Base-by-base conservation (phyloP, 129 eudicot genomes). In the Gnaphalium uliginosum region DNA sequence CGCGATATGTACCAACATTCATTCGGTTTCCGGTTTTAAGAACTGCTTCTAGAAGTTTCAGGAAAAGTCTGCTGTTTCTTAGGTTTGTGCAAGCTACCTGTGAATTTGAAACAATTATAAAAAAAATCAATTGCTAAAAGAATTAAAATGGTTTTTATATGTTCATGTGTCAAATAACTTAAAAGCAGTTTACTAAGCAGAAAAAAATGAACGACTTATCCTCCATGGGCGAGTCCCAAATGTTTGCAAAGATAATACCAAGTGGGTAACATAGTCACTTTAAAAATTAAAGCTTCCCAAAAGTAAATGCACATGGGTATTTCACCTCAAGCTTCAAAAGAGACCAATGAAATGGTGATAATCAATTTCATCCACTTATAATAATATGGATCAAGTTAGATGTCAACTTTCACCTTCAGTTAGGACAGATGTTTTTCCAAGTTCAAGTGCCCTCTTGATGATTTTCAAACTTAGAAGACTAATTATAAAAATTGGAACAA, bases 21-120 rank as follows among this genome's bases (percentile, higher is more conserved):
- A 93, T 93, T 27, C 98, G 96, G 79, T 93, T 93, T 8, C 98
- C 98, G 1, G 98, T 93, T 72, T 90, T 93, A 22, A 93, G 96
- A 76, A 93, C 96, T 4, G 98, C 98, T 83, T 93, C 98, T 63
- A 93, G 70, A 32, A 93, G 98, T 72, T 93, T 93, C 68, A 87
- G 73, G 89, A 92, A 92, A 21, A 89, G 81, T 81, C 97, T 74
- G 81, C 91, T 92, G 72, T 86, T 89, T 83, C 69, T 87, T 9
- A 92, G 86, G 32, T 86, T 85, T 9, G 80, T 84, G 74, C 93
- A 92, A 13, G 96, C 97, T 27, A 81, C 91, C 96, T 90, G 84
- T 22, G 77, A 37, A 1, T 35, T 58, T 21, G 66, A 35, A 71
- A 71, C 50, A 5, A 6, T 27, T 71, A 18, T 30, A 53, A n/a